Conservation (phyloP, 371 early-diverging fungal genomes). For the Mortierella sp. region DNA sequence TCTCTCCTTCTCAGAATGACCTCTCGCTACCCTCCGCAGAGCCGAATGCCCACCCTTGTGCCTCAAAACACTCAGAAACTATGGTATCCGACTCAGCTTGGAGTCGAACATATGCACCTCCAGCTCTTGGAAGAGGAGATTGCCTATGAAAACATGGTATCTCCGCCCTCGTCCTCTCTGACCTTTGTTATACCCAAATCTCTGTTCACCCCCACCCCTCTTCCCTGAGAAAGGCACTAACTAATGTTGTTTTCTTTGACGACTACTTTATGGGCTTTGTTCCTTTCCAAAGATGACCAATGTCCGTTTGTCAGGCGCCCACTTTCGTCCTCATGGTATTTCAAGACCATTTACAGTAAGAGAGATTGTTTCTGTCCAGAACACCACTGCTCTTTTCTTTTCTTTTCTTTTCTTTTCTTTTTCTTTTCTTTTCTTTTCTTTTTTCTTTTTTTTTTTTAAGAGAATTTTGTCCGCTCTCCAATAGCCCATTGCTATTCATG, state of each 20-base stretch:
- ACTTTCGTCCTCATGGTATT: constrained; percentile 27
- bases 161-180: not conserved
- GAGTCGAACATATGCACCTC: constrained; percentile 34
- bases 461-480: too few relatives aligned
- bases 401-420: too few relatives aligned
- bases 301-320: constrained; percentile 15
- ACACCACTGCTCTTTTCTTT: too few relatives aligned
- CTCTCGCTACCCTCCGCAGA: constrained; percentile 39
- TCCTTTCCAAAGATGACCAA: constrained; percentile 11
- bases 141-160: constrained; percentile 15
- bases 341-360: constrained; percentile 30
- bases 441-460: too few relatives aligned
- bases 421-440: too few relatives aligned
- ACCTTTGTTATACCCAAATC: not conserved
- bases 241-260: too few relatives aligned
- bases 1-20: constrained; percentile 16
- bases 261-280: too few relatives aligned
- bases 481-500: too few relatives aligned
- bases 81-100: constrained; percentile 36
- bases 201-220: not conserved
- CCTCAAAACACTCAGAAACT: constrained; percentile 35
- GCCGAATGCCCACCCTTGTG: constrained; percentile 39
- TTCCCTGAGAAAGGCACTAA: not conserved
- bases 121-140: constrained; percentile 32
- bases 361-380: too few relatives aligned